These are phyloP conservation scores for Aspergillus jensenii DNA, from an alignment of 2,329 filamentous ascomycete genomes.

Conservation along the genomic window DNA sequence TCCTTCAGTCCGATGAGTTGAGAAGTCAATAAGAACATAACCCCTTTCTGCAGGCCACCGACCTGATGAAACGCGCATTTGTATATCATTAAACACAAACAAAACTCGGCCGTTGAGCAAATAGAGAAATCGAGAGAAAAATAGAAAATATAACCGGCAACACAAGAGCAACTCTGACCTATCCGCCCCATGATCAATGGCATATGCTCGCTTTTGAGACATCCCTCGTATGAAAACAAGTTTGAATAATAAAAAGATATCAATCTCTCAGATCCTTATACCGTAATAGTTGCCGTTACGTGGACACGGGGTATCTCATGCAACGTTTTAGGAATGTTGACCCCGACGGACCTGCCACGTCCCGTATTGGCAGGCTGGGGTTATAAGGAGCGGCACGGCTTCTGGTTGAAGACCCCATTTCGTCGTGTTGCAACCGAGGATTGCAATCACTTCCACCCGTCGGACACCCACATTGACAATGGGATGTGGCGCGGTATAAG, in stretches of 20 bases:
- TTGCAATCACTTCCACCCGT: conserved; percentile 11
- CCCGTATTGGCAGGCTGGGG: conserved; percentile 5
- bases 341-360: conserved; percentile 9
- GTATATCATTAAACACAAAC: conserved; percentile 19
- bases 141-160: background rate
- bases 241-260: background rate
- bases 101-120: conserved; percentile 7
- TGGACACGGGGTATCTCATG: conserved; percentile 8
- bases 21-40: background rate
- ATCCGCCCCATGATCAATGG: background rate
- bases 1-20: conserved; percentile 11
- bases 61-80: background rate
- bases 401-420: conserved; percentile 8
- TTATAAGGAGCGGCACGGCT: conserved; percentile 9
- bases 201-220: conserved; percentile 6
- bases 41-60: background rate
- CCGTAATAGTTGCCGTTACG: conserved; percentile 1
- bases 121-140: background rate
- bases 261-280: background rate
- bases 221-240: background rate
- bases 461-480: conserved; percentile 13
- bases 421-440: conserved; percentile 11
- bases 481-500: conserved; percentile 10
- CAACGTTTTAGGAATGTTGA: conserved; percentile 1
- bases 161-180: conserved; percentile 1